phyloP scores from a whole-genome alignment of 2,329 filamentous ascomycete species.

The Ciborinia camelliae region DNA sequence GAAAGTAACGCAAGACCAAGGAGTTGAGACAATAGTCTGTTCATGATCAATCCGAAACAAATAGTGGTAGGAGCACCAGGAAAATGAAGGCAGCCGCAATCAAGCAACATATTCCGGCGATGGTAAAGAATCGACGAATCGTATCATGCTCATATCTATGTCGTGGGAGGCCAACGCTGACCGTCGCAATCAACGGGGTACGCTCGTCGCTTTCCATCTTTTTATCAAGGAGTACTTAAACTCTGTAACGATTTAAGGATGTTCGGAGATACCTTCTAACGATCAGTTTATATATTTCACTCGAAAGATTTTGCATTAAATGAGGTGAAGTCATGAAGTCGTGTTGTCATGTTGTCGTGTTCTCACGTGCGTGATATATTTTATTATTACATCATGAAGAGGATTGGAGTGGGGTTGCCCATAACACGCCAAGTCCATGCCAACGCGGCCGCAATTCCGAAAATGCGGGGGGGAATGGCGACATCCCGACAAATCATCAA shows the following conservation, averaged over 20 bases:
- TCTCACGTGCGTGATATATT: background rate
- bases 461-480: slow-evolving; percentile 5
- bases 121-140: slow-evolving; percentile 63
- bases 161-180: slow-evolving; percentile 52
- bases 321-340: background rate
- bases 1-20: background rate
- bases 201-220: slow-evolving; percentile 42
- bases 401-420: background rate
- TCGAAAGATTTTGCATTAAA: background rate
- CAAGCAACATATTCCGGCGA: slow-evolving; percentile 54
- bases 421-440: slow-evolving; percentile 6
- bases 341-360: no score
- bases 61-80: slow-evolving; percentile 46
- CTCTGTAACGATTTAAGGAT: background rate
- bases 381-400: no score
- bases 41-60: slow-evolving; percentile 1
- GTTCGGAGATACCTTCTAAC: background rate
- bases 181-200: slow-evolving; percentile 65
- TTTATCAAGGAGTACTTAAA: background rate
- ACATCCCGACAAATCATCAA: background rate
- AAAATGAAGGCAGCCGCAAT: slow-evolving; percentile 43
- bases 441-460: slow-evolving; percentile 5
- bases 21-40: no score
- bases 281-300: background rate
- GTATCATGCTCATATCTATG: slow-evolving; percentile 57